Evolutionary conservation across 73 alveolate species (phyloP), one percentile per base, ranked within the genome.

Genomic region (Halteria grandinella): DNA sequence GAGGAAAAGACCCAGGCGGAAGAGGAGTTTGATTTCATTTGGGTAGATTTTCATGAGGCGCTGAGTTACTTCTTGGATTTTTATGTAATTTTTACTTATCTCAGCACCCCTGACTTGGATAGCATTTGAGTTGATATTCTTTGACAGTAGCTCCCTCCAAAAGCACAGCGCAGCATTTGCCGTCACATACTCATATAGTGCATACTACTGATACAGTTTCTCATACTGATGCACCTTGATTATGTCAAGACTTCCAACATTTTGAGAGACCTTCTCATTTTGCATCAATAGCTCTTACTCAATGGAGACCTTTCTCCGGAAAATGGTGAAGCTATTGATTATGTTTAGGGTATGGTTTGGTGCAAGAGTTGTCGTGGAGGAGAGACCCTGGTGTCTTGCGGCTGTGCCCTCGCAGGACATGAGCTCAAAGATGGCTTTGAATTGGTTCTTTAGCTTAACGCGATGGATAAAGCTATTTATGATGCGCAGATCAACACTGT

Each of bases 121-220:
- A 20, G 45, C 52, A 12, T 66, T 31, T 6, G 66, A 25, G 43
- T 45, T 53, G 1, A 66, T 45, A 23, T 41, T 12, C 36, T 66
- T 66, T 18, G 43, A 27, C 33, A 66, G 36, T 25, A 66, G 66
- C 29, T 66, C 80, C 47, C 53, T 43, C 80, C 80, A 66, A 44
- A 66, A 66, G 10, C 2, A 23, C 53, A 44, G 18, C 15, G 80
- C 80, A 5, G 80, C 28, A n/a, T 15, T 17, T 5, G 69, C 80
- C 6, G 80, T 66, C 33, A 36, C 17, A 66, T 25, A 66, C 43
- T 66, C 80, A 5, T 45, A 40, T 5, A 44, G 14, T 27, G 49
- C 1, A 45, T 66, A 66, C 11, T 44, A 3, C 14, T 66, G 8
- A 25, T 45, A 47, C 54, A 45, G 47, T 66, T 43, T 44, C 28